Base-by-base conservation (phyloP, 306 rosid species). In the Vigna hirtella region DNA sequence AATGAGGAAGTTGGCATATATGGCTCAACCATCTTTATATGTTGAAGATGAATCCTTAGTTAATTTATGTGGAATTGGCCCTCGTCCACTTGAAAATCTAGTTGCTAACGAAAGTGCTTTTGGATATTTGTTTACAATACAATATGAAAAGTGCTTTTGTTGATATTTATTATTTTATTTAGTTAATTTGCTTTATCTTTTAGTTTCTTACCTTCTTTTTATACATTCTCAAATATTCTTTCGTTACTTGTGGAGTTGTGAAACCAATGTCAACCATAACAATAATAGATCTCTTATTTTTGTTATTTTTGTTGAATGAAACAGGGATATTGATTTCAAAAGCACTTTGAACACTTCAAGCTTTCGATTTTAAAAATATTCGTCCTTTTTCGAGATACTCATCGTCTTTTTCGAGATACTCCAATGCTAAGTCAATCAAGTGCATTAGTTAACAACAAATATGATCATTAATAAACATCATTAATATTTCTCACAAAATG, bases 41-140 rank as follows among this genome's bases (percentile, higher is more conserved):
- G 32, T 28, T 74, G 15, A 18, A 42, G 16, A 9, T 24, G 45
- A 43, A 4, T 58, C 57, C 40, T 26, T 59, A 9, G 9, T 59
- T 45, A 12, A 74, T 26, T 16, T 16, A 38, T 45, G 10, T 61
- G 49, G 49, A 30, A 75, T 30, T 63, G 68, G 26, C 10, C 59
- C 53, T 61, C 20, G 32, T 18, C 24, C 62, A 49, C 38, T 24
- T 64, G 49, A 26, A 26, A n/a, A 63, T 42, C 26, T 40, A 24
- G 12, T 73, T 7, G 43, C 66, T 42, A 42, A 57, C 1, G 78
- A 58, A 24, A 70, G 55, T 66, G 36, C 55, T 22, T 45, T 45
- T 12, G 11, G 73, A 66, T 66, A 66, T 66, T 66, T 66, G 47
- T 43, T 11, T 17, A 50, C 2, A 11, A 38, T 18, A 30, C 9